Evolutionary conservation across 2,329 filamentous ascomycete genomes (phyloP), one percentile per base, ranked within the genome.

Genomic region (Iodosphaeria phyllophila): DNA sequence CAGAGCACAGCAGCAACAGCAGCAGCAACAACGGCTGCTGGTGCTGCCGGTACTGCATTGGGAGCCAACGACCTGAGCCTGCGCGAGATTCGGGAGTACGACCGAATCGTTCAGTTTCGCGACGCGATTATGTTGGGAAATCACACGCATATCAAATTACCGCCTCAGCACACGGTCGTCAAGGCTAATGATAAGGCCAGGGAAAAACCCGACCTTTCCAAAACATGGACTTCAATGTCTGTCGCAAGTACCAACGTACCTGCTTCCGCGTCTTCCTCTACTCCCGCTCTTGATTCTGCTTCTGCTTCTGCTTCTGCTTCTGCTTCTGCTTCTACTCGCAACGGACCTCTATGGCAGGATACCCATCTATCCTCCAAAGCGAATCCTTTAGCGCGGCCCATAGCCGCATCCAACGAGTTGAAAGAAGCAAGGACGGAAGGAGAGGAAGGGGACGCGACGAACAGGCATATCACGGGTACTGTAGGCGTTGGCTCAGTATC

Each of bases 81-180:
- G 30, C 54, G 61, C 40, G 67, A 74, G 42, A 51, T 74, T 24
- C 50, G 58, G 39, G 69, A 84, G 50, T 89, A 82, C 56, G 66
- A 75, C 43, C 80, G 74, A 52, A 77, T 95, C 41, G 48, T 92
- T 42, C 67, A 61, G 37, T 72, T 95, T 49, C 74, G 73, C 50
- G 77, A 92, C 56, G 62, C 72, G 37, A 65, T 95, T 38, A 59
- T 89, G 44, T 68, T 78, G 47, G 83, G 84, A 43, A 70, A 63
- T 38, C 75, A 84, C 42, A 61, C 67, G 24, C 60, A 54, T 38
- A 61, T 74, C 49, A 72, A 68, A 44, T 44, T 60, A 17, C 58
- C 61, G 30, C 38, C 51, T 30, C 33, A 35, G 21, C 20, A 6
- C 19, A 39, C 35, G 24, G 35, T 40, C 31, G 39, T 33, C 28